Conservation (phyloP, 306 rosid species). For the Sophora flavescens region DNA sequence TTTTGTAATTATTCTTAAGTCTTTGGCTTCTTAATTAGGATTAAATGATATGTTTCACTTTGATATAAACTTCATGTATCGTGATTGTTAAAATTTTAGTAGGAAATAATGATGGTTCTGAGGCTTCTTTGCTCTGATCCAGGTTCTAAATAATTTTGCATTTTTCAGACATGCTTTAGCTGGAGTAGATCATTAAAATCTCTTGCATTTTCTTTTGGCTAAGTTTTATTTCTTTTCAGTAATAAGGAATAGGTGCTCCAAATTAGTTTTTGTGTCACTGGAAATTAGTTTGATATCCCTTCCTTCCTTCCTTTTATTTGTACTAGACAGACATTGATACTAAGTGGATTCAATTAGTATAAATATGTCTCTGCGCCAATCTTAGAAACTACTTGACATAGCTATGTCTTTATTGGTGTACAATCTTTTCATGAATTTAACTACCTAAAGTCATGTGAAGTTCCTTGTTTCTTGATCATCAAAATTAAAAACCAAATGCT, state of each 20-base stretch:
- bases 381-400: too few species aligned
- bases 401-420: neutral
- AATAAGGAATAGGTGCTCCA: neutral
- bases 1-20: constrained; percentile 6
- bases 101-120: constrained; percentile 26
- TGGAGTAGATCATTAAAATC: constrained; percentile 10
- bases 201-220: constrained; percentile 23
- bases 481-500: neutral
- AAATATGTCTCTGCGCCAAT: too few species aligned
- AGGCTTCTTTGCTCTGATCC: constrained; percentile 37
- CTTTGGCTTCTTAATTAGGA: constrained; percentile 34
- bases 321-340: neutral
- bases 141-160: constrained; percentile 40
- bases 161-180: neutral
- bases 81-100: constrained; percentile 4
- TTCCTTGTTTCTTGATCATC: neutral
- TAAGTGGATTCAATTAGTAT: too few species aligned
- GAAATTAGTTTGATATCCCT: neutral
- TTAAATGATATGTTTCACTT: neutral
- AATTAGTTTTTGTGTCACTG: neutral
- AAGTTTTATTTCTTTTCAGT: neutral
- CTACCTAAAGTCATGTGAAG: neutral
- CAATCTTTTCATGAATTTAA: neutral
- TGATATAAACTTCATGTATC: neutral
- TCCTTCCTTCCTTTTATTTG: too few species aligned